Percentiles rank a stretch among this genome's conserved stretches.
Conservation (phyloP, 805 yeast genomes). For the Lipomyces lipofer region DNA sequence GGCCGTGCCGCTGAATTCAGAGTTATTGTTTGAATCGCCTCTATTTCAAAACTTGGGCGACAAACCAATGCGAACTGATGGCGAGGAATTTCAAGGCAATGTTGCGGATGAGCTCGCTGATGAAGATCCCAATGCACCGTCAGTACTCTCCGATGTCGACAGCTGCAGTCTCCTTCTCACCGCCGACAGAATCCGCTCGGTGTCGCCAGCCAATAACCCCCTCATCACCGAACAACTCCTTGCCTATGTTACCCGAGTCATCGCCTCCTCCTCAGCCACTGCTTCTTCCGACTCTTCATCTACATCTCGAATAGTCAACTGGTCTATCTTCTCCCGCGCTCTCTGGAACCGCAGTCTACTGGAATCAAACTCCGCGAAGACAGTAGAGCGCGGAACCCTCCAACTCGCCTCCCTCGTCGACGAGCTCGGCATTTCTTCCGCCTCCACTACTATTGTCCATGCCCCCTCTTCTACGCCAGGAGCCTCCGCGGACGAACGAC, state of each 20-base stretch:
- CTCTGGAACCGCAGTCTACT: conserved; percentile 87
- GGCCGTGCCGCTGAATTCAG: conserved; percentile 50
- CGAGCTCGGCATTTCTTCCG: conserved; percentile 68
- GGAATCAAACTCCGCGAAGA: conserved; percentile 77
- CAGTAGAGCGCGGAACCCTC: conserved; percentile 89
- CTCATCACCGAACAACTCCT: conserved; percentile 79
- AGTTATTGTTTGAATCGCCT: conserved; percentile 73
- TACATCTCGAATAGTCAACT: conserved; percentile 48
- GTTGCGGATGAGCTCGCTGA: conserved; percentile 41
- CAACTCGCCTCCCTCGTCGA: conserved; percentile 92
- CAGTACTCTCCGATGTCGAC: conserved; percentile 68
- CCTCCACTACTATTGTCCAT: conserved; percentile 34
- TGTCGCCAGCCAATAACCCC: conserved; percentile 63
- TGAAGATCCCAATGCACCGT: conserved; percentile 79
- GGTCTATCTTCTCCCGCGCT: conserved; percentile 77
- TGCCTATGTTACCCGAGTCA: conserved; percentile 71
- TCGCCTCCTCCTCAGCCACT: conserved; percentile 46
- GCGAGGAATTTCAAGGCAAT: background rate
- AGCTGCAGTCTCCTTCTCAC: conserved; percentile 71
- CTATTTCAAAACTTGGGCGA: conserved; percentile 51
- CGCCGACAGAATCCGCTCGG: conserved; percentile 60
- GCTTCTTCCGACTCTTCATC: conserved; percentile 39
- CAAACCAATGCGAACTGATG: background rate
- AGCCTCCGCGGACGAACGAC: conserved; percentile 53
- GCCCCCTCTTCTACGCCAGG: conserved; percentile 16